Percentiles rank a stretch among this genome's conserved stretches.
These are phyloP conservation scores for Hura crepitans DNA, from an alignment of 441 rosid species.

Conservation along the genomic window DNA sequence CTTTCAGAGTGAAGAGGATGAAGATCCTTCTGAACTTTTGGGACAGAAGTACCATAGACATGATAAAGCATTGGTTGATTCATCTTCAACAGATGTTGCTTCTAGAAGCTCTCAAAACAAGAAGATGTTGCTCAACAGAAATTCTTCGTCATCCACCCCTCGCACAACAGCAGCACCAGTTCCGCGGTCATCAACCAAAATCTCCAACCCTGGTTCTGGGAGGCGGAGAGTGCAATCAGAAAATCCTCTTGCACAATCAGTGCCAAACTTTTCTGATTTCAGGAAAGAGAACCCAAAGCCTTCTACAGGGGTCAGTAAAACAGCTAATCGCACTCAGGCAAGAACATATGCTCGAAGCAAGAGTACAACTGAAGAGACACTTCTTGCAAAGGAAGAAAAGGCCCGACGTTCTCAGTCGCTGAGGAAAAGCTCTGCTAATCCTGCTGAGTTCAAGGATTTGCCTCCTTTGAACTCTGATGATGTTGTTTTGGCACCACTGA, in stretches of 20 bases:
- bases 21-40: slow-evolving; percentile 44
- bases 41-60: slow-evolving; percentile 42
- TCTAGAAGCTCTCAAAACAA: slow-evolving; percentile 58
- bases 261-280: slow-evolving; percentile 77
- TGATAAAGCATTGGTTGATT: slow-evolving; percentile 46
- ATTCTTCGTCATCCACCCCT: slow-evolving; percentile 51
- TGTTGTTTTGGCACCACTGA: slow-evolving; percentile 44
- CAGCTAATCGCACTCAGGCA: slow-evolving; percentile 48
- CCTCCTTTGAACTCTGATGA: slow-evolving; percentile 43
- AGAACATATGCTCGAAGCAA: slow-evolving; percentile 63
- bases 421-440: slow-evolving; percentile 58
- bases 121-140: slow-evolving; percentile 55
- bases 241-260: slow-evolving; percentile 75
- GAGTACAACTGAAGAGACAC: slow-evolving; percentile 52
- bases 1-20: slow-evolving; percentile 71
- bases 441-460: slow-evolving; percentile 54
- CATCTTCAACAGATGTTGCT: slow-evolving; percentile 38
- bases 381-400: slow-evolving; percentile 66
- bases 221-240: slow-evolving; percentile 71
- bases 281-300: slow-evolving; percentile 89
- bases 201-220: slow-evolving; percentile 47
- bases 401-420: slow-evolving; percentile 45
- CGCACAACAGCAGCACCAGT: slow-evolving; percentile 51
- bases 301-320: slow-evolving; percentile 53
- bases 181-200: slow-evolving; percentile 59